Percentiles rank a stretch among this genome's conserved stretches.
These are phyloP conservation scores for Colletotrichum plurivorum DNA, from an alignment of 2,329 filamentous ascomycete genomes.

Conservation along the genomic window DNA sequence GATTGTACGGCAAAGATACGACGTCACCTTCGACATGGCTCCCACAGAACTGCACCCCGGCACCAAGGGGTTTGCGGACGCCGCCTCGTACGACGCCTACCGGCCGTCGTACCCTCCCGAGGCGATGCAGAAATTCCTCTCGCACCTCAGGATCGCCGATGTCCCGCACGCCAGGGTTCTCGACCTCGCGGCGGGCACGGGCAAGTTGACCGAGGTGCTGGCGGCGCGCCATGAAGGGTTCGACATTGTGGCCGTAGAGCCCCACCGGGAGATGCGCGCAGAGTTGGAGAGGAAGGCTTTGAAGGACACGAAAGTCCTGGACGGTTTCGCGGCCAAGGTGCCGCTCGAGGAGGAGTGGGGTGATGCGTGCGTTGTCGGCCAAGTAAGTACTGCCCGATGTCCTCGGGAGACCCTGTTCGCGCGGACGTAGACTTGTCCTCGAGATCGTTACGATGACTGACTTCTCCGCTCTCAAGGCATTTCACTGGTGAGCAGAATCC, in stretches of 20 bases:
- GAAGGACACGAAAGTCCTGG: constrained; percentile 65
- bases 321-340: constrained; percentile 72
- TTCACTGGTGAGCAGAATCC: constrained; percentile 66
- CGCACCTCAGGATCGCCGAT: constrained; percentile 65
- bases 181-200: constrained; percentile 78
- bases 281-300: constrained; percentile 72
- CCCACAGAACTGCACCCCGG: constrained; percentile 63
- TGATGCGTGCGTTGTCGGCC: constrained; percentile 76
- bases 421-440: neutral
- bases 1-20: neutral
- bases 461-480: constrained; percentile 53
- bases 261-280: constrained; percentile 74
- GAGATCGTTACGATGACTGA: constrained; percentile 27
- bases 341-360: constrained; percentile 69
- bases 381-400: constrained; percentile 60
- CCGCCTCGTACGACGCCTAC: constrained; percentile 75
- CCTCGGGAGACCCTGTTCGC: neutral
- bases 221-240: constrained; percentile 71
- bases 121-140: constrained; percentile 71
- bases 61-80: constrained; percentile 74
- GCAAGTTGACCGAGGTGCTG: constrained; percentile 78
- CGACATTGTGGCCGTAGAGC: constrained; percentile 74
- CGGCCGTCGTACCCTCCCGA: constrained; percentile 76
- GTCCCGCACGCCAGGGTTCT: constrained; percentile 64
- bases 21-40: constrained; percentile 10